These are phyloP conservation scores for Termitomyces sp. DNA, from an alignment of 768 basidiomycete genomes.

Conservation along the genomic window DNA sequence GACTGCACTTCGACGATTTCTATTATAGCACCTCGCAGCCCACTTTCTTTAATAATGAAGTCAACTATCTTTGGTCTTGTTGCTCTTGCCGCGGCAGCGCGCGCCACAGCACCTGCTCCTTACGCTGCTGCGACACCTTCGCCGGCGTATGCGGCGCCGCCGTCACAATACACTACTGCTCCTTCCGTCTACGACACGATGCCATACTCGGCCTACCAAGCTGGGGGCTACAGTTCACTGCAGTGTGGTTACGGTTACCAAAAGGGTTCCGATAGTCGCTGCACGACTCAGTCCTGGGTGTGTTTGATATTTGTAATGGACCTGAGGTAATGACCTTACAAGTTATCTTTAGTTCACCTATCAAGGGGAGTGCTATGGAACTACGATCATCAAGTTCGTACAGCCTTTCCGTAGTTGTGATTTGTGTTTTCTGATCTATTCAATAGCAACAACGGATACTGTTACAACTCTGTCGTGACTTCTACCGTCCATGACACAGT, in stretches of 20 bases:
- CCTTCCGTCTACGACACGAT: constrained; percentile 40
- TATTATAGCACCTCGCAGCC: constrained; percentile 35
- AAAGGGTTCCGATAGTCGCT: constrained; percentile 54
- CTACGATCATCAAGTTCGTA: constrained; percentile 48
- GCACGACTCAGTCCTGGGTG: constrained; percentile 57
- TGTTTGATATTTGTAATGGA: constrained; percentile 15
- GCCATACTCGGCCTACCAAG: constrained; percentile 58
- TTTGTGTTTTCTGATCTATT: constrained; percentile 8
- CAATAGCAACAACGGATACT: constrained; percentile 16
- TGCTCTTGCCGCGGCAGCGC: constrained; percentile 53
- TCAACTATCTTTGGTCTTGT: constrained; percentile 58
- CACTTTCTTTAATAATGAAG: constrained; percentile 60
- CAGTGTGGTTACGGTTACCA: constrained; percentile 69
- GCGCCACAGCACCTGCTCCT: constrained; percentile 33
- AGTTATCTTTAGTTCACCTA: constrained; percentile 29
- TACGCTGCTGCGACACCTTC: constrained; percentile 21
- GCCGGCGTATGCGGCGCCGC: constrained; percentile 26
- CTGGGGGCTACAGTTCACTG: constrained; percentile 63
- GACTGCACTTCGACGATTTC: constrained; percentile 32
- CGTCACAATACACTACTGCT: constrained; percentile 30
- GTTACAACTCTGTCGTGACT: constrained; percentile 31
- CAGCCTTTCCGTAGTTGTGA: not conserved
- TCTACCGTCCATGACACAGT: constrained; percentile 32
- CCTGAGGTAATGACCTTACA: not conserved
- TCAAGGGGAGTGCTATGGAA: constrained; percentile 57